A percentile compares a stretch with the other conserved stretches of the same genome.
phyloP scores from a whole-genome alignment of 2,329 filamentous ascomycete species.

The Ophiocordyceps polyrhachis-furcata region DNA sequence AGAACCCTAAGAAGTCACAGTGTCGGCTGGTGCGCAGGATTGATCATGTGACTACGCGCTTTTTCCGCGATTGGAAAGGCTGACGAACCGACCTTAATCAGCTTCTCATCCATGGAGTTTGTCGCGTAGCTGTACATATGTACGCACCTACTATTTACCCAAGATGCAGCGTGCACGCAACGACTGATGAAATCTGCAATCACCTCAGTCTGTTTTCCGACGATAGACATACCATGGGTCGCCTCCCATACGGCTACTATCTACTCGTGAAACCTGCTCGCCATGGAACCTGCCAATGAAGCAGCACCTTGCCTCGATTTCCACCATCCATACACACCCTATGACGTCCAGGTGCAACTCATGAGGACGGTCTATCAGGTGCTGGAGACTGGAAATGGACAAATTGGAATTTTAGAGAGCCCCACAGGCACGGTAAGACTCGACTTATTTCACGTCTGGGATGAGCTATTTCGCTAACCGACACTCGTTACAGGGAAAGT shows the following conservation, averaged over 20 bases:
- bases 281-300: conserved; percentile 1
- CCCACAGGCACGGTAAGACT: conserved; percentile 57
- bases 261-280: not conserved
- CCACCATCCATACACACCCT: conserved; percentile 74
- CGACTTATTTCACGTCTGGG: not conserved
- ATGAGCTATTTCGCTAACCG: not conserved
- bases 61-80: not conserved
- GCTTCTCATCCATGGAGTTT: too few relatives aligned
- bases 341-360: conserved; percentile 72
- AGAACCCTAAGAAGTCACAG: conserved; percentile 16
- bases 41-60: not conserved
- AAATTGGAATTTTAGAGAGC: conserved; percentile 78
- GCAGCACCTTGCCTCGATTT: conserved; percentile 33
- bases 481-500: conserved; percentile 47
- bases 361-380: conserved; percentile 71
- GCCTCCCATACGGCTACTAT: not conserved
- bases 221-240: not conserved
- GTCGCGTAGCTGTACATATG: too few relatives aligned
- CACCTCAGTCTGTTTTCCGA: not conserved
- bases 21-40: not conserved
- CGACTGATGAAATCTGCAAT: not conserved
- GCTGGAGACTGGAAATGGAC: conserved; percentile 49
- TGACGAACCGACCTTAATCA: not conserved
- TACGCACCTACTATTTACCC: too few relatives aligned
- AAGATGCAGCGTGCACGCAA: not conserved